Percentiles rank a stretch among this genome's conserved stretches.
Conservation (phyloP, 2,329 filamentous ascomycete species). For the Cladosporium sp. region DNA sequence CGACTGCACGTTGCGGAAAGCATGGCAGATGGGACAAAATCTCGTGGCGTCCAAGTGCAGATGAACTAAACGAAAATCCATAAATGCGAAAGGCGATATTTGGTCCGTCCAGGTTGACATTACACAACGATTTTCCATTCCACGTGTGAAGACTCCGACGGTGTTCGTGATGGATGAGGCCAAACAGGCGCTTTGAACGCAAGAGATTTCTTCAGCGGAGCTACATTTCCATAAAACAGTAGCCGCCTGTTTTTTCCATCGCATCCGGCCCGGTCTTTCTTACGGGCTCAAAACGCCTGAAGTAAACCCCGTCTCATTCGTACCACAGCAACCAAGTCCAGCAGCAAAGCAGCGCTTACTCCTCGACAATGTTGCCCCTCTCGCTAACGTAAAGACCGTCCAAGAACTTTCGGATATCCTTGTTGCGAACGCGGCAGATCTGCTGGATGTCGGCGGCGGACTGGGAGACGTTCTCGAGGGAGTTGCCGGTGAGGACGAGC, state of each 20-base stretch:
- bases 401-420: conserved; percentile 99
- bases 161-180: conserved; percentile 4
- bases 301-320: conserved; percentile 8
- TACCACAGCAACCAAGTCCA: conserved; percentile 11
- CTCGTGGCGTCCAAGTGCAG: too few species aligned
- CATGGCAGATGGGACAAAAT: too few species aligned
- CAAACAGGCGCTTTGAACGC: conserved; percentile 11
- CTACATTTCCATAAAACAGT: conserved; percentile 10
- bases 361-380: conserved; percentile 74
- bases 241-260: conserved; percentile 10
- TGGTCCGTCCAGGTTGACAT: too few species aligned
- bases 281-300: conserved; percentile 12
- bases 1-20: too few species aligned
- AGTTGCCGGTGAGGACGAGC: conserved; percentile 89
- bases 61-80: too few species aligned
- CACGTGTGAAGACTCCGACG: not conserved
- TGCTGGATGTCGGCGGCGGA: conserved; percentile 99
- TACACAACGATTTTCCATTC: not conserved
- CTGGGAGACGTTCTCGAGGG: conserved; percentile 94
- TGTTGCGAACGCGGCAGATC: conserved; percentile 99
- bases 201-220: conserved; percentile 12
- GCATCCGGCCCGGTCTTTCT: conserved; percentile 11
- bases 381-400: conserved; percentile 99
- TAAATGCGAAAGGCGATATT: too few species aligned
- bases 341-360: conserved; percentile 24